A percentile compares a stretch with the other conserved stretches of the same genome.
These are phyloP conservation scores for Camptophora hylomeconis DNA, from an alignment of 2,329 filamentous ascomycete genomes.

Conservation along the genomic window DNA sequence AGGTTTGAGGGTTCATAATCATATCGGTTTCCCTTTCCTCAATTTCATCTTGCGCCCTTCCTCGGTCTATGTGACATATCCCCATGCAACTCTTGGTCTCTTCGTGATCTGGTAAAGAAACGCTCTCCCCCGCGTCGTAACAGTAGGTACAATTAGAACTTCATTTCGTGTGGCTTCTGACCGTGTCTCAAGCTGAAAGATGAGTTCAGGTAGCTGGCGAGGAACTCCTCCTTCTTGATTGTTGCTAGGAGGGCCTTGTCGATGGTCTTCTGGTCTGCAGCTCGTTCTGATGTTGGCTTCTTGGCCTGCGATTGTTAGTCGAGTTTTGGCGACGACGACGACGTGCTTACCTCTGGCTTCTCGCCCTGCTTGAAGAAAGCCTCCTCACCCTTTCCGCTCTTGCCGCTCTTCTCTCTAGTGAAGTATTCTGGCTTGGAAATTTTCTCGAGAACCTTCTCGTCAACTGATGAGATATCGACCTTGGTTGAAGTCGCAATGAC, in stretches of 20 bases:
- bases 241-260: constrained; percentile 89
- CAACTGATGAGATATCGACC: constrained; percentile 60
- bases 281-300: constrained; percentile 79
- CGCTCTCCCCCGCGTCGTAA: no score
- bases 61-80: no score
- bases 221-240: constrained; percentile 97
- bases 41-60: background rate
- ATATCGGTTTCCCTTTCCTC: no score
- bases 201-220: constrained; percentile 84
- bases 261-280: constrained; percentile 94
- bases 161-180: constrained; percentile 99
- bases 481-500: constrained; percentile 37
- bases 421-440: constrained; percentile 87
- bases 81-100: no score
- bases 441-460: constrained; percentile 62
- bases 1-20: no score
- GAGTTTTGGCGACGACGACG: no score
- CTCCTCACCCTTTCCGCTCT: constrained; percentile 94
- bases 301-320: constrained; percentile 66
- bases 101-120: no score
- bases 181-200: constrained; percentile 98
- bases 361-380: constrained; percentile 99
- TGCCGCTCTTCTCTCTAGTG: constrained; percentile 75
- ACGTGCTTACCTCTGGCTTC: constrained; percentile 73
- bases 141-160: no score